Evolutionary conservation across 2,329 filamentous ascomycete genomes (phyloP), one percentile per base, ranked within the genome.

Genomic region (Xylaria sp.): DNA sequence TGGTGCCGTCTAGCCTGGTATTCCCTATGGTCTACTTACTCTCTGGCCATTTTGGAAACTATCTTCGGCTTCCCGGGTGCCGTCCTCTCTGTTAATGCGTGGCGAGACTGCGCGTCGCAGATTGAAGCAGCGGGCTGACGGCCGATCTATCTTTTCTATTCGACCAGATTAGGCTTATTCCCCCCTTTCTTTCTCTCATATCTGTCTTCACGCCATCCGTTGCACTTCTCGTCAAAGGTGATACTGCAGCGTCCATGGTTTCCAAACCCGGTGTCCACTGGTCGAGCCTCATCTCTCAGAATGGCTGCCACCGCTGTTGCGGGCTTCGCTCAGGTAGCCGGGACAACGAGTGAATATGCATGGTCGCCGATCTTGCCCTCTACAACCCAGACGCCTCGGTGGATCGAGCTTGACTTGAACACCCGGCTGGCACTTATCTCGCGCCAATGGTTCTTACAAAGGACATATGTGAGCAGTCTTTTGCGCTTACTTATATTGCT

Each of bases 231-330:
- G 69, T 74, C 67, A n/a, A 68, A 73, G 72, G 70, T 74, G 63
- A 71, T 53, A 71, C 68, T 61, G 64, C 74, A 82, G 83, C 81
- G 81, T 83, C 83, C 85, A 88, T 88, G 86, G 82, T 82, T 85
- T 78, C 82, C 79, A 81, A 79, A 79, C 75, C 78, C 72, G 73
- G 73, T 73, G 75, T 78, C 78, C 75, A 81, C 75, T 75, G 77
- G 73, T 82, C 79, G 79, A 84, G 81, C 78, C 81, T 79, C 75
- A 79, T 81, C 79, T 81, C 78, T 78, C 83, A 85, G 75, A 78
- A 88, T 88, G 86, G 85, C 86, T 79, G 79, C 84, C 78, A 82
- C 81, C 81, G 80, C 81, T 73, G 80, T 86, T 80, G 76, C 83
- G 78, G 77, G 78, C 71, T 80, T 79, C 73, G 55, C 45, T 61